Conservation (phyloP, 2,329 filamentous ascomycete species). For the Peltaster fructicola region DNA sequence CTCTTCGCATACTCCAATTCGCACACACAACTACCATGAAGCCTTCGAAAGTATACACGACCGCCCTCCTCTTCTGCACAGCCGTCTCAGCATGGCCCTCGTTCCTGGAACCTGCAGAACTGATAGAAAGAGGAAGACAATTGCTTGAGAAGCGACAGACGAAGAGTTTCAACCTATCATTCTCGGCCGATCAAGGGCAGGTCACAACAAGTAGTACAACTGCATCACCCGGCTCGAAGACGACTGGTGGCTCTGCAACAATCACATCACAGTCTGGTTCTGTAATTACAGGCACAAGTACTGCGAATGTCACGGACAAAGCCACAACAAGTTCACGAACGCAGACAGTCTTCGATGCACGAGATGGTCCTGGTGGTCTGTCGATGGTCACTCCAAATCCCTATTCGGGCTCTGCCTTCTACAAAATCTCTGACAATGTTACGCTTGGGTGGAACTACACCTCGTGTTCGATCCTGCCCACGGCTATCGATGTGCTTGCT, state of each 20-base stretch:
- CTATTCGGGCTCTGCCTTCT: constrained; percentile 33
- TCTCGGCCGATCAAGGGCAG: constrained; percentile 7
- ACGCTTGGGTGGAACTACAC: constrained; percentile 57
- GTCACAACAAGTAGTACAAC: constrained; percentile 4
- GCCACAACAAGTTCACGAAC: too few relatives aligned
- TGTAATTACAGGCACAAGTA: constrained; percentile 7
- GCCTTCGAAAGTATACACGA: constrained; percentile 15
- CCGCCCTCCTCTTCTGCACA: constrained; percentile 15
- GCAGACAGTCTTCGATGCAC: constrained; percentile 32
- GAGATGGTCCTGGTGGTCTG: constrained; percentile 40
- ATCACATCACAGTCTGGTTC: constrained; percentile 8
- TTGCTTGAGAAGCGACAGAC: constrained; percentile 11
- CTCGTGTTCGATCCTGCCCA: constrained; percentile 39
- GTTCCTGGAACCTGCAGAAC: constrained; percentile 9
- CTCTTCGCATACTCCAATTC: too few relatives aligned
- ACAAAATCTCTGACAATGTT: constrained; percentile 44
- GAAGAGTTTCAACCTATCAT: constrained; percentile 9
- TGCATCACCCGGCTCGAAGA: constrained; percentile 4
- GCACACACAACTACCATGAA: constrained; percentile 15
- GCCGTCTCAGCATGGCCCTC: constrained; percentile 15
- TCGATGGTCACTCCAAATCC: constrained; percentile 42
- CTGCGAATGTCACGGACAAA: constrained; percentile 5
- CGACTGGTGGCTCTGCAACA: constrained; percentile 4
- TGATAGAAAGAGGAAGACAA: constrained; percentile 11
- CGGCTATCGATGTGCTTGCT: constrained; percentile 43